Base-by-base conservation (phyloP, 257 asterid species). In the Solanum sitiens region DNA sequence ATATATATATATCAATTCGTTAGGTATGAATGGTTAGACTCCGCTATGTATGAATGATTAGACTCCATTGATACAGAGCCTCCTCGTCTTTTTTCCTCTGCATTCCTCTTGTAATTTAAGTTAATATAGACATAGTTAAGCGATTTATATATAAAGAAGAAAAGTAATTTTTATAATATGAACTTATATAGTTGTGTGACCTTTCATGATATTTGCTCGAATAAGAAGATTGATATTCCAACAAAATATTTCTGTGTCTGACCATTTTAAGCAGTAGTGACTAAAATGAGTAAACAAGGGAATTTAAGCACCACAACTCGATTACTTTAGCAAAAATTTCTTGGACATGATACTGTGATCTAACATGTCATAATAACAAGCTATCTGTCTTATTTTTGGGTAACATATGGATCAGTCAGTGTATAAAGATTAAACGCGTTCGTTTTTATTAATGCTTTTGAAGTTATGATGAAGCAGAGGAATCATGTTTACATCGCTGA, bases 401-500 rank as follows among this genome's bases (percentile, higher is more conserved):
- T 65, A n/a, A 56, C 67, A 56, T 56, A 47, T 45, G 56, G 18
- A 45, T 45, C 61, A 53, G 61, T 16, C 61, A 16, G 61, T 53
- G 61, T 53, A 53, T 56, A 56, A 20, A 20, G 65, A 56, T 56
- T 20, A 56, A 56, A 3, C 12, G 25, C 25, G 3, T 56, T 20
- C 25, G n/a, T 56, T 56, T 16, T 33, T 20, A 30, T 33, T 15
- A 33, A 71, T 71, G 77, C n/a, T 16, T 67, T 67, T 68, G 75
- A 68, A 27, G 12, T 68, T 72, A 72, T 72, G 27, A 72, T 73
- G 45, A 73, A 73, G 16, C 47, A 75, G 42, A 83, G 65, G 27
- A 30, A 42, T 80, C 45, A 42, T 12, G 92, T 93, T 25, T 89
- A 90, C 95, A 86, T 94, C 91, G 68, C 63, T 86, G 21, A 93